phyloP scores from a whole-genome alignment of 345 rosid species.

The Toxicodendron radicans region DNA sequence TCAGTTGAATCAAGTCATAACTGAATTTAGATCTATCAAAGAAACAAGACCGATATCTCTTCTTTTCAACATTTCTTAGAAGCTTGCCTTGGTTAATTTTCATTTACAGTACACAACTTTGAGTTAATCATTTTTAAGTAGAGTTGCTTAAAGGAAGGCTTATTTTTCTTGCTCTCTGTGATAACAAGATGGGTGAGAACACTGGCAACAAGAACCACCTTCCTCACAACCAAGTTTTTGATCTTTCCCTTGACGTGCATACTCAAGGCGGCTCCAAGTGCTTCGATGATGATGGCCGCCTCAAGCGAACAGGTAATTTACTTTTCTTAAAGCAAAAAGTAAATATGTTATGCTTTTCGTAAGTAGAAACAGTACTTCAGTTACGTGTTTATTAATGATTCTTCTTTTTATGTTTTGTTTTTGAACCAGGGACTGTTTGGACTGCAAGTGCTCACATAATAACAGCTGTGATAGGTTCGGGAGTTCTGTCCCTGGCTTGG shows the following conservation, averaged over 20 bases:
- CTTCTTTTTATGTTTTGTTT: background rate
- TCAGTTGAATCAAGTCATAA: background rate
- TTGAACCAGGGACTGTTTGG: slow-evolving; percentile 36
- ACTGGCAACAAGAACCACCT: slow-evolving; percentile 21
- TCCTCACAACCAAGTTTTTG: slow-evolving; percentile 23
- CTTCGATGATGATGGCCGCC: slow-evolving; percentile 79
- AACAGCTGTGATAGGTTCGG: slow-evolving; percentile 54
- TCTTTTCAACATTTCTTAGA: background rate
- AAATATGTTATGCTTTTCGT: background rate
- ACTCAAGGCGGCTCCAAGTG: slow-evolving; percentile 45
- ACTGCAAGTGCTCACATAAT: slow-evolving; percentile 51
- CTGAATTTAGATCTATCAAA: background rate
- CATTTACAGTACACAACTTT: slow-evolving; percentile 33
- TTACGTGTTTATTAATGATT: background rate
- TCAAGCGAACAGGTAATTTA: slow-evolving; percentile 65
- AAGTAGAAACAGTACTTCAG: background rate
- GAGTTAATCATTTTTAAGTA: background rate
- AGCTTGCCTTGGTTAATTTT: slow-evolving; percentile 17
- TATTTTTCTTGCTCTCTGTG: slow-evolving; percentile 4
- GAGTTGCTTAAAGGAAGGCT: background rate
- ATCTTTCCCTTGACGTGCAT: slow-evolving; percentile 40
- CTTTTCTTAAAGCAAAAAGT: background rate
- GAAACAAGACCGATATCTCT: background rate
- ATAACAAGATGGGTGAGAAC: slow-evolving; percentile 31
- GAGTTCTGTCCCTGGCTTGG: slow-evolving; percentile 50